phyloP scores from a whole-genome alignment of 768 basidiomycete genomes.

The Leccinum barrowsii region DNA sequence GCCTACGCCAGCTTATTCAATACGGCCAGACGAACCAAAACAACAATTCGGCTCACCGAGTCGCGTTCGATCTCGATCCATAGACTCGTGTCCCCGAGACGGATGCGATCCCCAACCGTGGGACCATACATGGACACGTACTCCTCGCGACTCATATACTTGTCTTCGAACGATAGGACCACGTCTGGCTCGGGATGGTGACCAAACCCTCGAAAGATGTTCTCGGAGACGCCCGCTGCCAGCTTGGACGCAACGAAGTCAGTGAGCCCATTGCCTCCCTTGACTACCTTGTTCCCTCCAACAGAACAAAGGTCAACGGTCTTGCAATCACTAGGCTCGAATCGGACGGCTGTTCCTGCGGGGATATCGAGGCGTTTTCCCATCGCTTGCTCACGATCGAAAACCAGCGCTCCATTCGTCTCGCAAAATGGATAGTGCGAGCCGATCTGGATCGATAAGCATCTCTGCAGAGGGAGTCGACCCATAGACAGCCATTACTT shows the following conservation, averaged over 20 bases:
- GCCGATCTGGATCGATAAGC: conserved; percentile 56
- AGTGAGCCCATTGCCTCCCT: conserved; percentile 73
- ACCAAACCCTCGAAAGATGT: conserved; percentile 51
- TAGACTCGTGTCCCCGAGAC: conserved; percentile 83
- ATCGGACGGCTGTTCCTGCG: conserved; percentile 92
- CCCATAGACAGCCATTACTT: conserved; percentile 13
- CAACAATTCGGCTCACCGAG: conserved; percentile 40
- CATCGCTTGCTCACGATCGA: conserved; percentile 79
- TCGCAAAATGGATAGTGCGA: conserved; percentile 96
- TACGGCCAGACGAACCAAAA: neutral
- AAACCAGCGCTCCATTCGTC: conserved; percentile 74
- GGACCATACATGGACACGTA: conserved; percentile 97
- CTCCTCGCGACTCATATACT: conserved; percentile 59
- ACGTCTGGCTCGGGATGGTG: conserved; percentile 68
- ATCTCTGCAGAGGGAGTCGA: neutral
- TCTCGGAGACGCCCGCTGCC: conserved; percentile 33
- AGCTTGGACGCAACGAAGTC: conserved; percentile 43
- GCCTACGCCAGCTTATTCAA: conserved; percentile 44
- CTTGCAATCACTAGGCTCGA: conserved; percentile 90
- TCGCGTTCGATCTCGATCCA: conserved; percentile 95
- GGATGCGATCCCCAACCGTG: conserved; percentile 83
- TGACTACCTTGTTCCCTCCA: conserved; percentile 64
- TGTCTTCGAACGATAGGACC: conserved; percentile 46
- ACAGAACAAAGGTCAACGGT: conserved; percentile 80
- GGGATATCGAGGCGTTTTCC: conserved; percentile 89